Evolutionary conservation across 106 monocot species (phyloP).

Genomic region (Chionographis japonica): DNA sequence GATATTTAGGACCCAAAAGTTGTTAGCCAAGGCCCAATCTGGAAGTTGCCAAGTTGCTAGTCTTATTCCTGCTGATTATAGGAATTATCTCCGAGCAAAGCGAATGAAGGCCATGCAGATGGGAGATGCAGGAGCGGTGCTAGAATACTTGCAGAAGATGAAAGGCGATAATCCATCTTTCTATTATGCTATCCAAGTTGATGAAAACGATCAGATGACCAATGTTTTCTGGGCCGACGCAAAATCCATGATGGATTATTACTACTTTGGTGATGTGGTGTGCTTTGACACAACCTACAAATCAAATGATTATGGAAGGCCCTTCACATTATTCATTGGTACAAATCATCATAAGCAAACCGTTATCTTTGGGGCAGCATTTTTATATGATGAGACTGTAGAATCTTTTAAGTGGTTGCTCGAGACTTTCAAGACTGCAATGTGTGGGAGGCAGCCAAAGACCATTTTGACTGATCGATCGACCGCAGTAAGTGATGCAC

Average conservation of each 20-base stretch:
- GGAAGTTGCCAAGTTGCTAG: slow-evolving; percentile 23
- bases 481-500: slow-evolving; percentile 29
- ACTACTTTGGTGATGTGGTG: slow-evolving; percentile 67
- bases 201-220: slow-evolving; percentile 61
- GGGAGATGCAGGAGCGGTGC: slow-evolving; percentile 47
- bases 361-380: slow-evolving; percentile 57
- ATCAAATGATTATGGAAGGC: slow-evolving; percentile 43
- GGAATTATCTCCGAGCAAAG: slow-evolving; percentile 57
- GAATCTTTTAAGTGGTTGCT: slow-evolving; percentile 73
- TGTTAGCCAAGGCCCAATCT: slow-evolving; percentile 31
- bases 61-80: slow-evolving; percentile 51
- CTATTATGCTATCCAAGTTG: slow-evolving; percentile 67
- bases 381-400: slow-evolving; percentile 52
- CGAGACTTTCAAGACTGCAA: slow-evolving; percentile 54
- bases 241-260: slow-evolving; percentile 58
- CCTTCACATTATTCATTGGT: slow-evolving; percentile 55
- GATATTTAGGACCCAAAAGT: slow-evolving; percentile 46
- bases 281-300: slow-evolving; percentile 61
- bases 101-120: slow-evolving; percentile 33
- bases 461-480: slow-evolving; percentile 43
- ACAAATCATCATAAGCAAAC: slow-evolving; percentile 63
- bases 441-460: slow-evolving; percentile 56
- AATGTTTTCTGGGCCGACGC: slow-evolving; percentile 72
- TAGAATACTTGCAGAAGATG: slow-evolving; percentile 65
- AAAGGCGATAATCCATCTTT: slow-evolving; percentile 68